Conservation (phyloP, 176 grass and related monocot genomes). For the Bothriochloa decipiens region DNA sequence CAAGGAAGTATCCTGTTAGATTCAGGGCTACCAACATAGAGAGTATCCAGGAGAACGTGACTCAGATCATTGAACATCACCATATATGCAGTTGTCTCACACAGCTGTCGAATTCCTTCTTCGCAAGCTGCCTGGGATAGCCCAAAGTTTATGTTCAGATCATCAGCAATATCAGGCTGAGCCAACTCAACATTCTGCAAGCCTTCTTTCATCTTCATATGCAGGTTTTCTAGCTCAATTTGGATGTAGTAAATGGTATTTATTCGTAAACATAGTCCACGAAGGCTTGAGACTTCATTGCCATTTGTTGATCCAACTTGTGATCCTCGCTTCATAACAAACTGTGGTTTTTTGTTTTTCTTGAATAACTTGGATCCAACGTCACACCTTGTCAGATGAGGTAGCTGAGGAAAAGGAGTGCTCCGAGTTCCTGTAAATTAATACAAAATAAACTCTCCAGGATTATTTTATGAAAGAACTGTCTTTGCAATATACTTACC, state of each 20-base stretch:
- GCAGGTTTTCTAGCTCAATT: constrained; percentile 63
- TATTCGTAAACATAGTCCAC: constrained; percentile 70
- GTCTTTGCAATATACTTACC: constrained; percentile 57
- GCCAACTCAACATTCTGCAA: constrained; percentile 58
- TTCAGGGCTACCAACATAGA: constrained; percentile 62
- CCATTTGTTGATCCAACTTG: constrained; percentile 70
- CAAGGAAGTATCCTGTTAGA: constrained; percentile 70
- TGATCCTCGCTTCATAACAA: constrained; percentile 58
- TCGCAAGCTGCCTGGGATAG: constrained; percentile 55
- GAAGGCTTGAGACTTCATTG: constrained; percentile 48
- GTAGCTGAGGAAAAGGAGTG: constrained; percentile 68
- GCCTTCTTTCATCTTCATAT: constrained; percentile 58
- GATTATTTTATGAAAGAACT: background rate
- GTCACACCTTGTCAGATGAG: constrained; percentile 84
- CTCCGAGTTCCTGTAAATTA: constrained; percentile 61
- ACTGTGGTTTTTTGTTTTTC: constrained; percentile 71
- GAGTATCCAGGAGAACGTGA: constrained; percentile 66
- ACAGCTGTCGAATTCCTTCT: constrained; percentile 71
- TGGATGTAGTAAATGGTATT: constrained; percentile 79
- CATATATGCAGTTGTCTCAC: constrained; percentile 77
- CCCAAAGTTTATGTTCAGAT: constrained; percentile 66
- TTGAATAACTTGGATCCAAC: constrained; percentile 88
- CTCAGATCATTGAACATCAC: constrained; percentile 76
- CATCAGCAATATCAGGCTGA: constrained; percentile 49
- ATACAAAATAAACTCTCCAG: constrained; percentile 18